phyloP scores from a whole-genome alignment of 139 green algal genomes.

The Chlamydomonas sp. region DNA sequence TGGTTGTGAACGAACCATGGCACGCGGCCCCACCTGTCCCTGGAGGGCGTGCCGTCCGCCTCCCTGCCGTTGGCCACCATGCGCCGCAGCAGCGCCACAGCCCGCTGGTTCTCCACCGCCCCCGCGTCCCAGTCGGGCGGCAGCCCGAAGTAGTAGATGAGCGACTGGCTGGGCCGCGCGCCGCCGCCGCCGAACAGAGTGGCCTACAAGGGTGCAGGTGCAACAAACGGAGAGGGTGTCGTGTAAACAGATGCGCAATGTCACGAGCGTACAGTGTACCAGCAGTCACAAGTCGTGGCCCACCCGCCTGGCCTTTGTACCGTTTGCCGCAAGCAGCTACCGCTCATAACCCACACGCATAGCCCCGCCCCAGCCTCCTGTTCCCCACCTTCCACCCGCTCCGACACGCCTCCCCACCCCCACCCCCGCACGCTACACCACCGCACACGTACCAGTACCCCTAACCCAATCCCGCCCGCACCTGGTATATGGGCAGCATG shows the following conservation, averaged over 20 bases:
- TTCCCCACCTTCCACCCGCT: too few relatives aligned
- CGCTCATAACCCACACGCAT: too few relatives aligned
- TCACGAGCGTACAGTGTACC: too few relatives aligned
- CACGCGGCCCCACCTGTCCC: conserved; percentile 54
- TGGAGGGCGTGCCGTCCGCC: conserved; percentile 68
- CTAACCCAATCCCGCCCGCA: conserved; percentile 7
- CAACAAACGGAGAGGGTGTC: too few relatives aligned
- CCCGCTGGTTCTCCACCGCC: conserved; percentile 65
- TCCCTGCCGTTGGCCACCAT: conserved; percentile 80
- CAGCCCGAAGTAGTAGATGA: conserved; percentile 86
- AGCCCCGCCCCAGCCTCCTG: too few relatives aligned
- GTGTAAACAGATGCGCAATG: too few relatives aligned
- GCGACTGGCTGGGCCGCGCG: conserved; percentile 71
- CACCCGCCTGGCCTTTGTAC: too few relatives aligned
- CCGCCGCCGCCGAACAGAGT: conserved; percentile 70
- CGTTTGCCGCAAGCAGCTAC: too few relatives aligned
- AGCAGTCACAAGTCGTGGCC: too few relatives aligned
- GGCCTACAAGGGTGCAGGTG: conserved; percentile 42
- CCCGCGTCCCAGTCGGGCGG: conserved; percentile 72
- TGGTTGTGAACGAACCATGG: too few relatives aligned
- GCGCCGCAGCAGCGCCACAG: conserved; percentile 74
- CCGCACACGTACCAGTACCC: not conserved
- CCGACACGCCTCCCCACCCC: too few relatives aligned
- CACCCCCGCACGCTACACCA: not conserved
- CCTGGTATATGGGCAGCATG: conserved; percentile 82